Percentiles rank a stretch among this genome's conserved stretches.
phyloP scores from a whole-genome alignment of 1,284 basidiomycete species.

The Laetiporus sulphureus region DNA sequence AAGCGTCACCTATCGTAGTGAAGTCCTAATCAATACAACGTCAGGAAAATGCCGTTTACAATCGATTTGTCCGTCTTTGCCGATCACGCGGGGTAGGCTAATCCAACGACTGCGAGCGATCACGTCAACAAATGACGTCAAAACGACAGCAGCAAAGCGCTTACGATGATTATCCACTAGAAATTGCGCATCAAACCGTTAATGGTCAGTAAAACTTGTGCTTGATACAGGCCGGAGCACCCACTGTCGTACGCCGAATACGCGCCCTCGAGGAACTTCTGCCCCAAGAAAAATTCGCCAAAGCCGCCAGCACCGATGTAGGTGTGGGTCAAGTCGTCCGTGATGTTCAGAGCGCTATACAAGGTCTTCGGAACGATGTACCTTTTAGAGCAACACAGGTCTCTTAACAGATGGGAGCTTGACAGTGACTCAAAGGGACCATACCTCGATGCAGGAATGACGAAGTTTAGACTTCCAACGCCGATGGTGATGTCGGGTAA shows the following conservation, averaged over 20 bases:
- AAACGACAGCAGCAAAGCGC: not conserved
- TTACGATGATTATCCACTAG: slow-evolving; percentile 4
- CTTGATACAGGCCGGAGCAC: too few species aligned
- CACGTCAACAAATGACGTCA: not conserved
- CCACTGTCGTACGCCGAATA: slow-evolving; percentile 12
- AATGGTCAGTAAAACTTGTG: too few species aligned
- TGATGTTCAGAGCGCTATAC: slow-evolving; percentile 12
- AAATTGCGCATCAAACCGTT: too few species aligned
- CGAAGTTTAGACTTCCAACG: slow-evolving; percentile 7
- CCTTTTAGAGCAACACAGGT: not conserved
- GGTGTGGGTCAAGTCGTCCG: slow-evolving; percentile 9
- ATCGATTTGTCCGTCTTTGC: not conserved
- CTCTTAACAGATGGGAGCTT: not conserved
- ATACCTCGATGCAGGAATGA: slow-evolving; percentile 6
- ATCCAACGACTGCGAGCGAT: not conserved
- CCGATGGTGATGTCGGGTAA: slow-evolving; percentile 5
- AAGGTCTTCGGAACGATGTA: slow-evolving; percentile 8
- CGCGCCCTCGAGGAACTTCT: slow-evolving; percentile 9
- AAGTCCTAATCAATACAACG: too few species aligned
- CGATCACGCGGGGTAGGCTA: not conserved
- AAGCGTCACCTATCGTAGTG: too few species aligned
- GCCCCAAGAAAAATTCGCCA: slow-evolving; percentile 3
- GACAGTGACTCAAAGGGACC: not conserved
- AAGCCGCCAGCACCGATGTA: slow-evolving; percentile 7
- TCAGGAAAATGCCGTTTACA: not conserved